A percentile compares a stretch with the other conserved stretches of the same genome.
Evolutionary conservation across 768 basidiomycete genomes (phyloP).

Genomic region (Daedaleopsis nitida): DNA sequence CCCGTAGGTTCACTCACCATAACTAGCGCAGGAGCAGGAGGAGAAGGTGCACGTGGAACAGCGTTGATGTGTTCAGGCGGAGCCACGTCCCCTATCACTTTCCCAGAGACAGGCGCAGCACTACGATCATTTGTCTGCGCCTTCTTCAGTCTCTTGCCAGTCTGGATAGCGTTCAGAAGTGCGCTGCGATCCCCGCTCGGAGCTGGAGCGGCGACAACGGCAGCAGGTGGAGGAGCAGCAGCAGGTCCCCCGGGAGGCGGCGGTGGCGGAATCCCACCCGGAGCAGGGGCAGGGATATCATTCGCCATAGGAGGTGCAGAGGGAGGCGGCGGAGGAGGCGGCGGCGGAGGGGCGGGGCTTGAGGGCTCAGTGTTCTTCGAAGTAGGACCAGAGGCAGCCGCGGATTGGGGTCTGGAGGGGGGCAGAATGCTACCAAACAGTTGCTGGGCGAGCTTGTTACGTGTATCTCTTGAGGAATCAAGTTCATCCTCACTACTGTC

Average conservation of each 20-base stretch:
- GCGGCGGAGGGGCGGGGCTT: slow-evolving; percentile 38
- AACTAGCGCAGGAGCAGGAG: slow-evolving; percentile 35
- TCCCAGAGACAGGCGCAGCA: slow-evolving; percentile 66
- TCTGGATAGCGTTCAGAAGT: slow-evolving; percentile 78
- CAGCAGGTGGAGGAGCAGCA: slow-evolving; percentile 33
- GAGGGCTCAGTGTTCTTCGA: slow-evolving; percentile 23
- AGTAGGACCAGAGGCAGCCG: slow-evolving; percentile 36
- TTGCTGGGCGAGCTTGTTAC: slow-evolving; percentile 73
- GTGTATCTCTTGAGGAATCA: slow-evolving; percentile 58
- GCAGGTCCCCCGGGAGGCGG: slow-evolving; percentile 33
- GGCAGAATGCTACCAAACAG: slow-evolving; percentile 77
- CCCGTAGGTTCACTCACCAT: slow-evolving; percentile 2
- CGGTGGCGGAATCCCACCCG: slow-evolving; percentile 31
- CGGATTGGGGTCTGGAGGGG: slow-evolving; percentile 55
- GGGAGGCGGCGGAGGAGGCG: slow-evolving; percentile 42
- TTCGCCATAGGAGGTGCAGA: slow-evolving; percentile 38
- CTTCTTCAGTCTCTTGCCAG: slow-evolving; percentile 70
- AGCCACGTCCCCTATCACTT: slow-evolving; percentile 72
- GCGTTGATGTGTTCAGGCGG: slow-evolving; percentile 71
- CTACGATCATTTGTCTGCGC: slow-evolving; percentile 85
- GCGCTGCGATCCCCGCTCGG: slow-evolving; percentile 58
- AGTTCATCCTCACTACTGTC: slow-evolving; percentile 83
- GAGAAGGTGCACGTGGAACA: slow-evolving; percentile 45
- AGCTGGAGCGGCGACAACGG: slow-evolving; percentile 32
- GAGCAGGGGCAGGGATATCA: slow-evolving; percentile 27